Evolutionary conservation across 768 basidiomycete species (phyloP), one percentile per base, ranked within the genome.

Genomic region (Lactarius psammicola): DNA sequence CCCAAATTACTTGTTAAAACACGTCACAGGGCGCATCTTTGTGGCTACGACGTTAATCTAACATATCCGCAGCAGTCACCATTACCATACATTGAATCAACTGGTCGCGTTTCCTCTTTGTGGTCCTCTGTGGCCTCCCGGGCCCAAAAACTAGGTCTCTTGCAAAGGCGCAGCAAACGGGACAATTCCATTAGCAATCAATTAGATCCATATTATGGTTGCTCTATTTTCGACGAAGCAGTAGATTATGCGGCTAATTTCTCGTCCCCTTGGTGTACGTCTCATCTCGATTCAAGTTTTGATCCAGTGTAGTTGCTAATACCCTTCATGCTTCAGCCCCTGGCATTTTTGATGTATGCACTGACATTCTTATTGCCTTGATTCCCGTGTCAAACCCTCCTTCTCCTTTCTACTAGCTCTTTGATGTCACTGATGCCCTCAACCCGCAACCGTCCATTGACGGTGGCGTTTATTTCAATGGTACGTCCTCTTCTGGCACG

Each of bases 231-330:
- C 56, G 83, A 86, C 64, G 84, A 87, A 76, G 82, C 87, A 75
- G 70, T 88, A 36, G 89, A 90, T 74, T 90, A 90, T 68, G 87
- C 88, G 18, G 59, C 85, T 65, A 92, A 91, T 71, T 90, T 80
- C 71, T 88, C 89, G 0, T 85, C 80, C 71, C 89, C 89, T 1
- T 84, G 82, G 83, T 74, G 77, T 78, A 42, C 26, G 78, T 72
- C 11, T 17, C 55, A 11, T 8, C 31, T 23, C n/a, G 34, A 51
- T 13, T 13, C 53, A 31, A 18, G 28, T 31, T 28, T 33, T 4
- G 13, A 13, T 49, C 58, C 20, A 26, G 28, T 46, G 23, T 26
- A 6, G 10, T 26, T 28, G 23, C 28, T 42, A 42, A 66, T 13
- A 18, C 20, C 46, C 31, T 31, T n/a, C 49, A 5, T 23, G 31